These are phyloP conservation scores for Coemansia sp. DNA, from an alignment of 192 early-diverging fungal genomes.

Conservation along the genomic window DNA sequence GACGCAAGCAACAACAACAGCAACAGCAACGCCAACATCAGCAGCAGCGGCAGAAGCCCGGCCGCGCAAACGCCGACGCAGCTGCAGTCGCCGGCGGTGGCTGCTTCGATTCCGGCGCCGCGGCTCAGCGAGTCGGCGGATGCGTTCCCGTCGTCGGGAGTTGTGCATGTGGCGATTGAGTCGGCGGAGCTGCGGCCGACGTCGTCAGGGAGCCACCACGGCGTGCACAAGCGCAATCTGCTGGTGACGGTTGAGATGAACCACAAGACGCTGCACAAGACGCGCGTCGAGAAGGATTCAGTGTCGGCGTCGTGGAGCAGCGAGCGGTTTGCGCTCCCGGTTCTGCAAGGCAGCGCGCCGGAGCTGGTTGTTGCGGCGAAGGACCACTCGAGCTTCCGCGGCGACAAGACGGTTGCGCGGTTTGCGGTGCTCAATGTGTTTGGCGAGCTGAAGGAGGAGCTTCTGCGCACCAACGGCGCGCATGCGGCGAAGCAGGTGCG, in stretches of 20 bases:
- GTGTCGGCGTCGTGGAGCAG: conserved; percentile 17
- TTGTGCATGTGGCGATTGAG: conserved; percentile 28
- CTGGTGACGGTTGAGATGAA: conserved; percentile 38
- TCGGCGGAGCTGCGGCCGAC: conserved; percentile 27
- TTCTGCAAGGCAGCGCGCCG: conserved; percentile 43
- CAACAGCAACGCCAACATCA: conserved; percentile 2
- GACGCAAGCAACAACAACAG: conserved; percentile 16
- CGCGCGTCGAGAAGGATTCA: conserved; percentile 45
- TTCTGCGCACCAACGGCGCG: conserved; percentile 25
- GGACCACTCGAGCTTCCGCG: conserved; percentile 54
- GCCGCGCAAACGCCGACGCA: conserved; percentile 1
- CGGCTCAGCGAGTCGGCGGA: conserved; percentile 37
- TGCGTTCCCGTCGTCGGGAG: conserved; percentile 32
- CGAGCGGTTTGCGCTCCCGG: conserved; percentile 42
- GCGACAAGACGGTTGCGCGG: conserved; percentile 45
- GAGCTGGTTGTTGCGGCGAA: conserved; percentile 30
- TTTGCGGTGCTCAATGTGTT: conserved; percentile 27
- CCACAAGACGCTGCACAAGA: conserved; percentile 53
- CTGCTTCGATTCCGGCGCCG: conserved; percentile 18
- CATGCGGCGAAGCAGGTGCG: conserved; percentile 3
- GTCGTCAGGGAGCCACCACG: neutral
- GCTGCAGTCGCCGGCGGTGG: neutral
- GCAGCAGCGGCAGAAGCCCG: neutral
- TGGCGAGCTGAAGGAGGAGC: conserved; percentile 35
- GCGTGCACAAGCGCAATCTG: conserved; percentile 37